Evolutionary conservation across 2,329 filamentous ascomycete species (phyloP).

Genomic region (Sordariomycetes sp.): DNA sequence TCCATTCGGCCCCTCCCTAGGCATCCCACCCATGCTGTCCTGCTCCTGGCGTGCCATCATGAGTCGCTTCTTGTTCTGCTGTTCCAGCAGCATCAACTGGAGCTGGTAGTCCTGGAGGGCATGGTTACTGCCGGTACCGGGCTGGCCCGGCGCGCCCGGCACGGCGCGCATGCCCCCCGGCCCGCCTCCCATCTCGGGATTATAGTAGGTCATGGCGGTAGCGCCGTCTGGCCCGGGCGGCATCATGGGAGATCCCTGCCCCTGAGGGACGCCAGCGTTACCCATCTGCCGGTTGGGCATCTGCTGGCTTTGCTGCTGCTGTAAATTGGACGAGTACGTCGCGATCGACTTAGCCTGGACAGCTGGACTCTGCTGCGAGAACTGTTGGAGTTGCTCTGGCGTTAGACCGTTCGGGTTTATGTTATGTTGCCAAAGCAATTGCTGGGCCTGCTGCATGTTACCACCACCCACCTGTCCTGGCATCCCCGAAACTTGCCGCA

Average conservation of each 20-base stretch:
- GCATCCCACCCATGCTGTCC: constrained; percentile 41
- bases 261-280: constrained; percentile 55
- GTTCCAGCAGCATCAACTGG: constrained; percentile 77
- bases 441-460: constrained; percentile 36
- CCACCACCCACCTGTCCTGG: constrained; percentile 50
- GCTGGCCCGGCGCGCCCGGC: constrained; percentile 27
- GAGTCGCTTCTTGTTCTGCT: constrained; percentile 76
- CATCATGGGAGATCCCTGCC: constrained; percentile 77
- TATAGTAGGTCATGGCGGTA: constrained; percentile 46
- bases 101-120: constrained; percentile 80
- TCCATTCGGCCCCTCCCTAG: constrained; percentile 36
- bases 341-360: constrained; percentile 75
- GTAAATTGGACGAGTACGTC: constrained; percentile 74
- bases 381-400: constrained; percentile 59
- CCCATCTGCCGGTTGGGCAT: constrained; percentile 73
- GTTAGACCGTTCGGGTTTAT: constrained; percentile 65
- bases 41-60: constrained; percentile 76
- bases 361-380: constrained; percentile 38
- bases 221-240: constrained; percentile 54
- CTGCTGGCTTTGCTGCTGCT: constrained; percentile 68
- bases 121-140: constrained; percentile 51
- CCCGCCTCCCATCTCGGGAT: constrained; percentile 39
- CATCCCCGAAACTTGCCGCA: constrained; percentile 61
- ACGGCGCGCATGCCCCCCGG: constrained; percentile 45
- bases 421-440: constrained; percentile 53